Percentiles rank a stretch among this genome's conserved stretches.
phyloP scores from a whole-genome alignment of 2,329 filamentous ascomycete genomes.

The Ceratocystis colombiana region DNA sequence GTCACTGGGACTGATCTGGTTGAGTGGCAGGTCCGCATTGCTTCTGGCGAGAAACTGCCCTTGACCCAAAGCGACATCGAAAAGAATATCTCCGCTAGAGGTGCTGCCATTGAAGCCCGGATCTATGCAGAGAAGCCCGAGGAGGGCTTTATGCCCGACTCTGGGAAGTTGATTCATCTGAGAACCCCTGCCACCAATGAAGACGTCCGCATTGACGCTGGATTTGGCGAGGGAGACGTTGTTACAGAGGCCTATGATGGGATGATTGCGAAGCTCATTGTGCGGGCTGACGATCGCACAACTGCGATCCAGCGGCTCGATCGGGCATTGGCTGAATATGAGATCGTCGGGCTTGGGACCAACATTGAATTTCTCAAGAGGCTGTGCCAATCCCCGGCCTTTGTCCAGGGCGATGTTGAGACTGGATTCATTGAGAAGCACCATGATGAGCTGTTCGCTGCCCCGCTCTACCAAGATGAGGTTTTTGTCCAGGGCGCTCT shows the following conservation, averaged over 20 bases:
- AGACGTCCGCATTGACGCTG: constrained; percentile 82
- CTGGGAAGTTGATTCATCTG: constrained; percentile 75
- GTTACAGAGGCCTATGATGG: constrained; percentile 94
- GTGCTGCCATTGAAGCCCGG: constrained; percentile 86
- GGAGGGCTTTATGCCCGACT: constrained; percentile 87
- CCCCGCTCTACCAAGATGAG: constrained; percentile 53
- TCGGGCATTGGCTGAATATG: constrained; percentile 73
- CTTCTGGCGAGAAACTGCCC: constrained; percentile 47
- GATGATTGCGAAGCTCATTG: constrained; percentile 97
- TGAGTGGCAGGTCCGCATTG: constrained; percentile 85
- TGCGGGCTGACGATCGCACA: constrained; percentile 66
- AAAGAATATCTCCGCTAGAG: constrained; percentile 59
- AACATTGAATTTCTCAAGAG: constrained; percentile 96
- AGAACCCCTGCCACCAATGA: constrained; percentile 58
- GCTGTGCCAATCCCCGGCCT: constrained; percentile 69
- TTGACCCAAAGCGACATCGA: constrained; percentile 56
- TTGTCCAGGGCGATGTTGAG: constrained; percentile 79
- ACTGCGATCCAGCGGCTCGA: constrained; percentile 75
- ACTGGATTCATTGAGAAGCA: constrained; percentile 95
- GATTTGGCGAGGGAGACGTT: constrained; percentile 82
- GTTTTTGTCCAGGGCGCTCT: constrained; percentile 80
- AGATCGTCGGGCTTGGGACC: constrained; percentile 84
- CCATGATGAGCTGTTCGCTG: constrained; percentile 64
- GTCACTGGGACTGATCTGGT: constrained; percentile 67
- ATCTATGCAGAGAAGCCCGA: constrained; percentile 96